Base-by-base conservation (phyloP, 108 stramenopile species). In the Nannochloropsis salina region DNA sequence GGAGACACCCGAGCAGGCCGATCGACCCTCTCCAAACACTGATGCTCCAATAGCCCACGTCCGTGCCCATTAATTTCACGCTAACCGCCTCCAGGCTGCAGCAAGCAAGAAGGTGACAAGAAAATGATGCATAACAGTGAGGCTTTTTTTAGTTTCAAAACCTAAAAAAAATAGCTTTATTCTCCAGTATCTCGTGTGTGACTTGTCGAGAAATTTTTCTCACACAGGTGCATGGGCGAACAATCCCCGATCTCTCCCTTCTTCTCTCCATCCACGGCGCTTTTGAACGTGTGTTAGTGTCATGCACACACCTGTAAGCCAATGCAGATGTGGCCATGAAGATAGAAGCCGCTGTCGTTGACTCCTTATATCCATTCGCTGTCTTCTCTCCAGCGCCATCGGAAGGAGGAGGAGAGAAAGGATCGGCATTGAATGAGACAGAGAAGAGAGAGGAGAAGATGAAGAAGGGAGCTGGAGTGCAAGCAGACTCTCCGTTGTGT, bases 331-430 rank as follows among this genome's bases (percentile, higher is more conserved):
- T 74, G 61, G 61, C 61, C 3, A 74, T n/a, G 3, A 74, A n/a
- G 3, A n/a, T n/a, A n/a, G 61, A 4, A n/a, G 61, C 61, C n/a
- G n/a, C 61, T 74, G 61, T n/a, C n/a, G 61, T 74, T 15, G 61
- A n/a, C 6, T 74, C 61, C 20, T 74, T n/a, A 15, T n/a, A n/a
- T 15, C 61, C 61, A 74, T n/a, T n/a, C 4, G n/a, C n/a, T 6
- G n/a, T n/a, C 8, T 6, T 74, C 6, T n/a, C 61, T 74, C 1
- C 31, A 74, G 8, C 20, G 61, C 20, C 20, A 3, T 74, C 2
- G n/a, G 61, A 74, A n/a, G 61, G n/a, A 74, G 61, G 61, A n/a
- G 61, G n/a, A n/a, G 61, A 74, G 61, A n/a, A 74, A n/a, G 6
- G 61, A n/a, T 4, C 31, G 31, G 31, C 31, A 31, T 31, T 31